These are phyloP conservation scores for Stereocaulon alpinum DNA, from an alignment of 495 filamentous ascomycete species.

Conservation along the genomic window DNA sequence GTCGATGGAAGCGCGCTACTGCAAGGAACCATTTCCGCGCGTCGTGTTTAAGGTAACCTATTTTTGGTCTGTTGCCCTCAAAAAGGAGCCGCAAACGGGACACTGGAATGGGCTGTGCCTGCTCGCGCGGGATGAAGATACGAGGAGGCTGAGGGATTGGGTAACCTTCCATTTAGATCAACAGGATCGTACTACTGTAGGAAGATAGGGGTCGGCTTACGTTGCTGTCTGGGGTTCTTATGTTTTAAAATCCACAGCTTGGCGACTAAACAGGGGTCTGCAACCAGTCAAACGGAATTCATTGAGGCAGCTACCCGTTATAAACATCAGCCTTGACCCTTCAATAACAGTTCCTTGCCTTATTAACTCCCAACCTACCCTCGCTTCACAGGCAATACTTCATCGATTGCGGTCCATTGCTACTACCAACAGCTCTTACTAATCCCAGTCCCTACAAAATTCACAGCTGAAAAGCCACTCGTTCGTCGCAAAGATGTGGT, in stretches of 20 bases:
- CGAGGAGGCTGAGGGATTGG: neutral
- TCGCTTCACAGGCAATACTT: neutral
- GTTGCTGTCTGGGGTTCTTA: neutral
- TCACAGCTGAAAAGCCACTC: neutral
- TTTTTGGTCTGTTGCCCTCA: conserved; percentile 1
- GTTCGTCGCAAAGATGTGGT: conserved; percentile 22
- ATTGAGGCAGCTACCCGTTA: neutral
- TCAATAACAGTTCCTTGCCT: neutral
- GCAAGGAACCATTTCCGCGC: conserved; percentile 14
- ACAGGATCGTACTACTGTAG: too few species aligned
- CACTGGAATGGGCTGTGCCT: neutral
- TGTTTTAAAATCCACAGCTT: neutral
- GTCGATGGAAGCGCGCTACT: conserved; percentile 13
- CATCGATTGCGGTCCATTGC: neutral
- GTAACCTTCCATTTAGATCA: too few species aligned
- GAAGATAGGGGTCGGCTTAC: neutral
- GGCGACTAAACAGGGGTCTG: conserved; percentile 1
- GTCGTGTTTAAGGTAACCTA: conserved; percentile 5
- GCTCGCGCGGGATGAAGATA: neutral
- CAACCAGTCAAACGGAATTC: neutral
- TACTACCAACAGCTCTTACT: neutral
- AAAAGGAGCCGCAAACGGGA: neutral
- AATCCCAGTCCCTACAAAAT: neutral
- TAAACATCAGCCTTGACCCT: conserved; percentile 1
- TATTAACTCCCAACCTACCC: neutral